These are phyloP conservation scores for Colletotrichum sp. DNA, from an alignment of 2,329 filamentous ascomycete species.

Conservation along the genomic window DNA sequence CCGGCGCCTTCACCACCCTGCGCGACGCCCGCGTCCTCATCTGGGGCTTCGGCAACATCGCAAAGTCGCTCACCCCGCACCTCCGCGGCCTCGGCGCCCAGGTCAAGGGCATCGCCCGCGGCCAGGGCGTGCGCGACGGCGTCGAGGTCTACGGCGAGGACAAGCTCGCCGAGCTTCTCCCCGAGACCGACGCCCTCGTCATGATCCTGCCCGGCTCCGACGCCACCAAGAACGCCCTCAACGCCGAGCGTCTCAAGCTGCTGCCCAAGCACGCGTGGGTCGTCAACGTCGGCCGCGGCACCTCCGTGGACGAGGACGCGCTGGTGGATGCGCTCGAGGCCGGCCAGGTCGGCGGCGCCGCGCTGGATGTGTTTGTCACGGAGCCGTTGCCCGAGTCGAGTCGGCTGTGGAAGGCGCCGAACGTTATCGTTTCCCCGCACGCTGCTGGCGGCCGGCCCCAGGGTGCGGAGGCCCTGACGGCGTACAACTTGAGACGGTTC, in stretches of 20 bases:
- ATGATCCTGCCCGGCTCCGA: conserved; percentile 69
- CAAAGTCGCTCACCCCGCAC: conserved; percentile 62
- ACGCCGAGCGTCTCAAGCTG: conserved; percentile 54
- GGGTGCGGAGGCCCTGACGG: conserved; percentile 63
- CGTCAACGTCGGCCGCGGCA: conserved; percentile 58
- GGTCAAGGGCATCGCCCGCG: conserved; percentile 64
- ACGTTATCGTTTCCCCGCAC: conserved; percentile 60
- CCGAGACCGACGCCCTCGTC: conserved; percentile 67
- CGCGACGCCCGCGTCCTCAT: conserved; percentile 62
- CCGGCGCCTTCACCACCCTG: conserved; percentile 62
- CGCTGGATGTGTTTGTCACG: conserved; percentile 53
- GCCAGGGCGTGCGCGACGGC: conserved; percentile 61
- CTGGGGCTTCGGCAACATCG: conserved; percentile 73
- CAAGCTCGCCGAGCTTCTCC: conserved; percentile 55
- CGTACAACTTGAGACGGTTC: conserved; percentile 65
- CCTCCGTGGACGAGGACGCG: conserved; percentile 53
- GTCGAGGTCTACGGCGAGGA: conserved; percentile 63
- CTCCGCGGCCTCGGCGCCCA: conserved; percentile 60
- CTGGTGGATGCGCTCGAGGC: conserved; percentile 49
- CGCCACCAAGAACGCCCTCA: conserved; percentile 60
- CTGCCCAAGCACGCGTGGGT: conserved; percentile 64
- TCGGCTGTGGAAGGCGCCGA: conserved; percentile 55
- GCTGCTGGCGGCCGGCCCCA: conserved; percentile 66
- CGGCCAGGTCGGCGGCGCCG: conserved; percentile 51
- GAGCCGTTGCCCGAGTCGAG: conserved; percentile 50